Conservation (phyloP, 75 land plant species). For the Chamaecyparis obtusa region DNA sequence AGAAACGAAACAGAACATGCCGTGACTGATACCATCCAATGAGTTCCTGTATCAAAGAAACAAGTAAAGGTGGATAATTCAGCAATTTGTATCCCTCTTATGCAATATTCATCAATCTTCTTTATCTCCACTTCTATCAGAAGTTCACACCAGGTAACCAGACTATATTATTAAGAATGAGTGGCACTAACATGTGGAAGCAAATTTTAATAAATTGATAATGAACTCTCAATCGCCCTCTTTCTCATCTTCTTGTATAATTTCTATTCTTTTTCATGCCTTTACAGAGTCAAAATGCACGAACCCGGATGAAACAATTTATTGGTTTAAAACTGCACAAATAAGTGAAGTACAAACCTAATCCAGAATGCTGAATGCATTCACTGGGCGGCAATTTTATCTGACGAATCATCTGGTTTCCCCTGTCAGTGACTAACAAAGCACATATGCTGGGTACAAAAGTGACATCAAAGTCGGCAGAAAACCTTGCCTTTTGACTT, state of each 20-base stretch:
- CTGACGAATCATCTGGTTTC: constrained; percentile 51
- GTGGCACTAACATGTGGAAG: neutral
- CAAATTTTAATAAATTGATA: neutral
- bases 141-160: no score
- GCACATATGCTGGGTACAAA: constrained; percentile 53
- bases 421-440: constrained; percentile 59
- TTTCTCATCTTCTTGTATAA: neutral
- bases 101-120: no score
- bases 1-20: neutral
- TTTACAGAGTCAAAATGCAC: neutral
- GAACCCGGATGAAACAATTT: no score
- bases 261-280: neutral
- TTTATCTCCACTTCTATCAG: no score
- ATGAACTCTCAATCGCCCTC: neutral
- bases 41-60: constrained; percentile 36
- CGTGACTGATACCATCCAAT: constrained; percentile 2
- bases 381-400: constrained; percentile 46
- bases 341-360: neutral
- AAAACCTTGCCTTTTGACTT: constrained; percentile 21
- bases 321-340: no score
- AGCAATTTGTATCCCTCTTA: no score
- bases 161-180: neutral
- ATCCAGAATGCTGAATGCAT: constrained; percentile 20
- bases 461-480: constrained; percentile 53
- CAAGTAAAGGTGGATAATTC: no score